phyloP scores from a whole-genome alignment of 495 filamentous ascomycete species.

The Daldinia decipiens region DNA sequence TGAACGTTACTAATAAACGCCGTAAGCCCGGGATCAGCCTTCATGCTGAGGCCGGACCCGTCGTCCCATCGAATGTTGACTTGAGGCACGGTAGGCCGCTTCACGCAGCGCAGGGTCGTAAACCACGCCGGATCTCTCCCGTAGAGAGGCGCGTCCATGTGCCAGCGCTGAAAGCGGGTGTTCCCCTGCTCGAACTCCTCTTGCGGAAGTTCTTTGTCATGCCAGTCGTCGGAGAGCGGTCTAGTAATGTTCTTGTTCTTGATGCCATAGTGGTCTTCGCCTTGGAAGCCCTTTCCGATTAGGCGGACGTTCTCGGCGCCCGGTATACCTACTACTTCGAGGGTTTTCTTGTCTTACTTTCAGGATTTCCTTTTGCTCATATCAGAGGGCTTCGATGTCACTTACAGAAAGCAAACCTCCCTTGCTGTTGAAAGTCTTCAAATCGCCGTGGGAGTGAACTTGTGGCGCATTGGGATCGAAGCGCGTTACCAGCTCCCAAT shows the following conservation, averaged over 20 bases:
- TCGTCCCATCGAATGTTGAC: constrained; percentile 57
- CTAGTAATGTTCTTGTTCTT: constrained; percentile 50
- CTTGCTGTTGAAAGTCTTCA: constrained; percentile 49
- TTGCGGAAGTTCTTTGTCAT: constrained; percentile 41
- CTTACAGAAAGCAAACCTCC: constrained; percentile 44
- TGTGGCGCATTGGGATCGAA: constrained; percentile 52
- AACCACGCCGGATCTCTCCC: constrained; percentile 56
- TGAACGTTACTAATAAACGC: constrained; percentile 50
- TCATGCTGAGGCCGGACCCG: constrained; percentile 50
- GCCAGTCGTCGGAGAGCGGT: constrained; percentile 52
- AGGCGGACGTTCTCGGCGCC: constrained; percentile 56
- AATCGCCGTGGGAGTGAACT: constrained; percentile 53
- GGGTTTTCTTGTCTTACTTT: constrained; percentile 37
- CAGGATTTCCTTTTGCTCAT: constrained; percentile 1
- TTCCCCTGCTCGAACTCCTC: constrained; percentile 50
- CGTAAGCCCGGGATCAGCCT: constrained; percentile 46
- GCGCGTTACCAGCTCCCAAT: constrained; percentile 55
- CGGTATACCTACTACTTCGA: constrained; percentile 52
- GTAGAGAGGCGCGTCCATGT: constrained; percentile 59
- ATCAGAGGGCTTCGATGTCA: constrained; percentile 3
- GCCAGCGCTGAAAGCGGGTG: constrained; percentile 56
- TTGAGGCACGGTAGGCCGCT: constrained; percentile 44
- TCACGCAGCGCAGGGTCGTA: constrained; percentile 55
- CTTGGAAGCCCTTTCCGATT: constrained; percentile 57
- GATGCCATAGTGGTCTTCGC: constrained; percentile 55